Conservation (phyloP, 2,329 filamentous ascomycete species). For the Monosporascus sp. region DNA sequence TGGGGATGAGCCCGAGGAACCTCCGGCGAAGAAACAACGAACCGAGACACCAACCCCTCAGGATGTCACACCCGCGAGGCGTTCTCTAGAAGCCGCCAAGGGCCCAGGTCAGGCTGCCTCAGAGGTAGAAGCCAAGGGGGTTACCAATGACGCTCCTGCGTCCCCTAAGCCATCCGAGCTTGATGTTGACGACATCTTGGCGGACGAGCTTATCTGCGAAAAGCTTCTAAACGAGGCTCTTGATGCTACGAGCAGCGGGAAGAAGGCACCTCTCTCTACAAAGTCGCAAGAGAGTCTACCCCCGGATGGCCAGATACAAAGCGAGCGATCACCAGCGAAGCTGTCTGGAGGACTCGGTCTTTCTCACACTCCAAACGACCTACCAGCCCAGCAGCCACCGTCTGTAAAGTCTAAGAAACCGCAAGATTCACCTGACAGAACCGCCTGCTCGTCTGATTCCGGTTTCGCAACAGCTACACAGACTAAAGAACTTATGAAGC, state of each 20-base stretch:
- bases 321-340: neutral
- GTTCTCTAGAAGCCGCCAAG: conserved; percentile 3
- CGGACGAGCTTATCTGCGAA: conserved; percentile 4
- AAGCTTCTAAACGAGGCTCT: conserved; percentile 6
- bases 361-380: conserved; percentile 1
- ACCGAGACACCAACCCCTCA: conserved; percentile 2
- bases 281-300: neutral
- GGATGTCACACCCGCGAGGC: conserved; percentile 2
- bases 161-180: neutral
- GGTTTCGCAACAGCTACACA: neutral
- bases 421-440: too few species aligned
- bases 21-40: conserved; percentile 13
- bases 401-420: neutral
- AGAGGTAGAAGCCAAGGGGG: neutral
- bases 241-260: neutral
- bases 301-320: neutral
- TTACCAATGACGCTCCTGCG: neutral
- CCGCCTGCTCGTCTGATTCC: neutral
- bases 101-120: conserved; percentile 1
- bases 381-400: conserved; percentile 1
- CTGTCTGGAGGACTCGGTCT: neutral
- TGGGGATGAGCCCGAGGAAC: conserved; percentile 6
- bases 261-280: neutral
- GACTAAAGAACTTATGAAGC: conserved; percentile 1
- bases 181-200: conserved; percentile 4